phyloP scores from a whole-genome alignment of 129 eudicot genomes.

The Logfia minima region DNA sequence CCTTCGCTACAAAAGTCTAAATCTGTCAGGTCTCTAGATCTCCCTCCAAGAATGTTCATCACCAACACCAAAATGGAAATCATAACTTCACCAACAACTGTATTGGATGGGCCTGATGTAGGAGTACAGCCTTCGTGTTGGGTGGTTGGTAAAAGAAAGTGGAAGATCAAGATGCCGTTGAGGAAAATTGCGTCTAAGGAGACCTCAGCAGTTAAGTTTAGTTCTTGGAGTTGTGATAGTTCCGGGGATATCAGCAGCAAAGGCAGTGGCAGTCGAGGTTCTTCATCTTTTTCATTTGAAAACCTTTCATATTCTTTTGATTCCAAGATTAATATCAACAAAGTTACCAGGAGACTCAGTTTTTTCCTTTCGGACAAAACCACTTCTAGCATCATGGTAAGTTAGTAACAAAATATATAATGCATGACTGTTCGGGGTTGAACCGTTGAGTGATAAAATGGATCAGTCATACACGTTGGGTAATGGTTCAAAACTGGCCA shows the following conservation, averaged over 20 bases:
- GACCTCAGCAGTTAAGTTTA: neutral
- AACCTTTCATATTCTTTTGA: slow-evolving; percentile 17
- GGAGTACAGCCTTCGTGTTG: slow-evolving; percentile 1
- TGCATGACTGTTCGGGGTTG: neutral
- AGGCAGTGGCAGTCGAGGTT: neutral
- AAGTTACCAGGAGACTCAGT: slow-evolving; percentile 42
- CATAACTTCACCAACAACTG: slow-evolving; percentile 60
- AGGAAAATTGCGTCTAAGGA: slow-evolving; percentile 5
- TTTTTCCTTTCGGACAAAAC: slow-evolving; percentile 1
- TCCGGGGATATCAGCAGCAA: slow-evolving; percentile 29
- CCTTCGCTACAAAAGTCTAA: neutral
- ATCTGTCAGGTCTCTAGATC: slow-evolving; percentile 39
- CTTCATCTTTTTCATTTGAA: slow-evolving; percentile 19
- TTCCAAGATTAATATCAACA: slow-evolving; percentile 32
- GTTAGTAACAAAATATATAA: neutral
- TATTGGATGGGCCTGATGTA: slow-evolving; percentile 54
- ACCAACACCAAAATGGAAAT: neutral
- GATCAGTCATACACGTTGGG: neutral
- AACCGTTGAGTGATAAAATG: neutral
- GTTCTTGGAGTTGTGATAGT: slow-evolving; percentile 56
- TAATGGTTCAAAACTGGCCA: neutral
- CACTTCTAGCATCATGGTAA: slow-evolving; percentile 22
- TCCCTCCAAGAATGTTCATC: slow-evolving; percentile 46
- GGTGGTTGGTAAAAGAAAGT: slow-evolving; percentile 8
- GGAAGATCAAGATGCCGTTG: slow-evolving; percentile 10